Evolutionary conservation across 108 stramenopile genomes (phyloP), one percentile per base, ranked within the genome.

Genomic region (Fragilariopsis cylindrus): DNA sequence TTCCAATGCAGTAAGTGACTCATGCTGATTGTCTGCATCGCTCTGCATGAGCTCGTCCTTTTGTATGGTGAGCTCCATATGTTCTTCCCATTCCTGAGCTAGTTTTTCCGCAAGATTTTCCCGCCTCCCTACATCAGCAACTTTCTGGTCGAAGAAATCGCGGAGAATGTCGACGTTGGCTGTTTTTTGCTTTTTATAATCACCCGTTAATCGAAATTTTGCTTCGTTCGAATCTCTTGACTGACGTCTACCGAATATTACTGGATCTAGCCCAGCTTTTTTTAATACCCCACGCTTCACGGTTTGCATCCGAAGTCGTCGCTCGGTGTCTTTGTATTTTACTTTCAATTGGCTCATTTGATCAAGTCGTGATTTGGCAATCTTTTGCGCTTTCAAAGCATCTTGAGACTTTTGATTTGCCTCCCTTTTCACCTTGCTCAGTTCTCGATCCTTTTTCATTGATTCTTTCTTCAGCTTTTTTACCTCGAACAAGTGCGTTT

Each of bases 241-340:
- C 39, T 81, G 65, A 6, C 80, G 68, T 69, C 84, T 54, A 40
- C 90, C 90, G 15, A 88, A 77, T 16, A 90, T 54, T 7, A 90
- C 78, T 15, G 80, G 75, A 78, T 90, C 87, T 7, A 90, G 45
- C 3, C 90, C 90, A 47, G 86, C 90, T 73, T 83, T 82, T 21
- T 70, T 75, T 85, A 90, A 79, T 44, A 90, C 84, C 9, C 90
- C 85, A 53, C 75, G 68, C 75, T 83, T 91, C 0, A 85, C 64
- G 65, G 82, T 88, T 72, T 79, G 81, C 69, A 87, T 68, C 48
- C 81, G 82, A 16, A 88, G 76, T 60, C 70, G 83, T 73, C 85
- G 89, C 75, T 90, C 92, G 16, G 87, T 70, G 62, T 83, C 88
- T 58, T 73, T 90, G 78, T 87, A 94, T 71, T 85, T 90, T 70